A percentile compares a stretch with the other conserved stretches of the same genome.
Evolutionary conservation across 2,329 filamentous ascomycete genomes (phyloP).

Genomic region (Chaetothyriales sp.): DNA sequence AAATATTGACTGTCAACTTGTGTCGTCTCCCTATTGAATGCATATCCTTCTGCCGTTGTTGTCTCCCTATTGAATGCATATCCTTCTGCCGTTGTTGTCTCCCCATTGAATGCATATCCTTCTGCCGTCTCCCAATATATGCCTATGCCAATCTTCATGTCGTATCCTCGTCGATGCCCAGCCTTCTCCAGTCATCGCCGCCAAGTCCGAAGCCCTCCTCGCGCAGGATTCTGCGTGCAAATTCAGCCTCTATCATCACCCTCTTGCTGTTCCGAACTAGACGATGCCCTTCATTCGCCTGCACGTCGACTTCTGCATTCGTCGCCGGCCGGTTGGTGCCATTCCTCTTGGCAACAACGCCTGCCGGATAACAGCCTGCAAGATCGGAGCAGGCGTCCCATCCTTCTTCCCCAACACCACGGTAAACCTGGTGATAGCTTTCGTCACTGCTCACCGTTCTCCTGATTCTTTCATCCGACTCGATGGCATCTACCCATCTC

Average conservation of each 20-base stretch:
- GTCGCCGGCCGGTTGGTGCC: neutral
- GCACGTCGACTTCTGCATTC: neutral
- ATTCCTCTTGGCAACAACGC: too few species aligned
- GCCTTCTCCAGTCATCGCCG: slow-evolving; percentile 13
- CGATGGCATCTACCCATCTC: slow-evolving; percentile 55
- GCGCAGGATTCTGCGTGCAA: slow-evolving; percentile 11
- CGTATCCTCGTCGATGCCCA: slow-evolving; percentile 1
- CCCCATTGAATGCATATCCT: too few species aligned
- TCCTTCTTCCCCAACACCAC: slow-evolving; percentile 14
- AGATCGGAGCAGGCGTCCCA: slow-evolving; percentile 6
- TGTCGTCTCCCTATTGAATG: too few species aligned
- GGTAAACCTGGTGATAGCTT: slow-evolving; percentile 33
- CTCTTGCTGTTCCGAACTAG: slow-evolving; percentile 1
- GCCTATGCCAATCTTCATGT: too few species aligned
- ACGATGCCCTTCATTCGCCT: neutral
- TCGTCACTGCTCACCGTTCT: slow-evolving; percentile 53
- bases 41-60: too few species aligned
- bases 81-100: too few species aligned
- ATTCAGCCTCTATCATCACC: slow-evolving; percentile 12
- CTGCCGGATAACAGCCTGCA: neutral
- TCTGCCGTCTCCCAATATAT: too few species aligned
- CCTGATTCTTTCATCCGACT: slow-evolving; percentile 45
- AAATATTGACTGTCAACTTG: too few species aligned
- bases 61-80: too few species aligned
- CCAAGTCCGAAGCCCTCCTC: slow-evolving; percentile 15